Evolutionary conservation across 345 rosid genomes (phyloP).

Genomic region (Brassica nigra): DNA sequence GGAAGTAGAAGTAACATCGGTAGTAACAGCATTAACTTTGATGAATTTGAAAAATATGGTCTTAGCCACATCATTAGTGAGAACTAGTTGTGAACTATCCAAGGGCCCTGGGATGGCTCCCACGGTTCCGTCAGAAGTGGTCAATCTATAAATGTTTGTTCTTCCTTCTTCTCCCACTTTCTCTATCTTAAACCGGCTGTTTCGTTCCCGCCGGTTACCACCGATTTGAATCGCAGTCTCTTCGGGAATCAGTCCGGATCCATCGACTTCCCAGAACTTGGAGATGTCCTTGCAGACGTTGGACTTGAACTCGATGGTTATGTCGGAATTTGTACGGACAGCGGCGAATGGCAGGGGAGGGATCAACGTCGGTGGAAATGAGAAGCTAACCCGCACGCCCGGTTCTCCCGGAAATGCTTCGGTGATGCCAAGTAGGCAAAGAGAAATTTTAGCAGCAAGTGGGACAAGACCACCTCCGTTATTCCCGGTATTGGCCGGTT

Average conservation of each 20-base stretch:
- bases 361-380: background rate
- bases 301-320: slow-evolving; percentile 17
- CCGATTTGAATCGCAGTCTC: slow-evolving; percentile 6
- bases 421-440: slow-evolving; percentile 21
- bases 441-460: background rate
- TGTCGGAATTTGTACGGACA: background rate
- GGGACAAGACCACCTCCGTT: slow-evolving; percentile 29
- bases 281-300: slow-evolving; percentile 1
- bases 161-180: background rate
- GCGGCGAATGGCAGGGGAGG: background rate
- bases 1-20: background rate
- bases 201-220: background rate
- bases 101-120: background rate
- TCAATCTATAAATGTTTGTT: slow-evolving; percentile 19
- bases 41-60: background rate
- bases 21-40: background rate
- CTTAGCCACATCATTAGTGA: background rate
- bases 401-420: background rate
- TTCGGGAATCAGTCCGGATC: background rate
- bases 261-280: slow-evolving; percentile 16
- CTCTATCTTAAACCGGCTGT: background rate
- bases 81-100: background rate
- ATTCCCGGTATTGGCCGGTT: background rate
- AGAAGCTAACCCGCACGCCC: slow-evolving; percentile 17
- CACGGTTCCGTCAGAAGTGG: background rate